Conservation (phyloP, 1,139 yeast genomes). For the Waltiozyma sp. region DNA sequence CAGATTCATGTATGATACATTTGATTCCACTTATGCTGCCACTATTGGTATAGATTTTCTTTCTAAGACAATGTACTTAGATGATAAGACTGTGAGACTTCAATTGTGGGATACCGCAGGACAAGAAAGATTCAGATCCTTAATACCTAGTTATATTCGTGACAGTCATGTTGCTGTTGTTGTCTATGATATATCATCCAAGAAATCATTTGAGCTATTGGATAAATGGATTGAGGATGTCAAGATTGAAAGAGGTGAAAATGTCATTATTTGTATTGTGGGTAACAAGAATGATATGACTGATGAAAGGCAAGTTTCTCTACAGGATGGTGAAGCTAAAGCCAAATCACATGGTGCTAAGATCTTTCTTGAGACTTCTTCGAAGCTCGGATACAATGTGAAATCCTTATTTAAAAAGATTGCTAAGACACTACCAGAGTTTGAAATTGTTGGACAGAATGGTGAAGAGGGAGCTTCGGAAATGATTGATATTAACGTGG, state of each 20-base stretch:
- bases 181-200: conserved; percentile 86
- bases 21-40: conserved; percentile 90
- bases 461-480: conserved; percentile 26
- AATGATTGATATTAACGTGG: conserved; percentile 18
- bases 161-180: conserved; percentile 96
- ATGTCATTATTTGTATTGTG: conserved; percentile 62
- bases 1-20: conserved; percentile 96
- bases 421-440: conserved; percentile 85
- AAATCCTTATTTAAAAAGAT: conserved; percentile 81
- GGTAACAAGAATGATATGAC: conserved; percentile 70
- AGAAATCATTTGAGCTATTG: conserved; percentile 67
- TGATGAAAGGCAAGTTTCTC: conserved; percentile 60
- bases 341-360: conserved; percentile 71
- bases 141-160: conserved; percentile 89
- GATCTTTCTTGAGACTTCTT: conserved; percentile 84
- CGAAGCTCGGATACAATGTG: conserved; percentile 91
- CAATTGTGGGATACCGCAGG: conserved; percentile 99
- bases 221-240: conserved; percentile 80
- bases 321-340: conserved; percentile 69
- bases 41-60: conserved; percentile 95
- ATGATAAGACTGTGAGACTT: conserved; percentile 59
- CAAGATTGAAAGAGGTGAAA: conserved; percentile 63
- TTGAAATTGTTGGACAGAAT: conserved; percentile 35
- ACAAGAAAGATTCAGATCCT: conserved; percentile 91
- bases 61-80: conserved; percentile 74